Percentiles rank a stretch among this genome's conserved stretches.
phyloP scores from a whole-genome alignment of 768 basidiomycete species.

The Nevesoporus exiguus region DNA sequence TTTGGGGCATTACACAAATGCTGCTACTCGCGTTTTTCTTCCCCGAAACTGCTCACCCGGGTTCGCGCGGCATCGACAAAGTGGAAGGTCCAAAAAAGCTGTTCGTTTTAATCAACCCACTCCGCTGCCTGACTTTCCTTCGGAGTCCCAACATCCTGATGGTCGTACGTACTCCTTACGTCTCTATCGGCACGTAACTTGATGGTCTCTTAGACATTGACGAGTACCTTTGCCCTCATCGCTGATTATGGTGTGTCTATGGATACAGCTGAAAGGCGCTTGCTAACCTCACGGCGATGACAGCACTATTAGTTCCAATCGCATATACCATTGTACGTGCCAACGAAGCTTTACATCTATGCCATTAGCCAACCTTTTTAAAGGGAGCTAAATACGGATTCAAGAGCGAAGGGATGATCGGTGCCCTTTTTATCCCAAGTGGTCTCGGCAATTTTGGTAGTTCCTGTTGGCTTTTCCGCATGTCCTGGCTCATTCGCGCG shows the following conservation, averaged over 20 bases:
- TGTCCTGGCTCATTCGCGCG: not conserved
- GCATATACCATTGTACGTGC: conserved; percentile 60
- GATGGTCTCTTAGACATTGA: conserved; percentile 37
- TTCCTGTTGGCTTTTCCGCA: not conserved
- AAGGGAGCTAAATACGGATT: conserved; percentile 47
- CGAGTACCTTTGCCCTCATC: conserved; percentile 28
- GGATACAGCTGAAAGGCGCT: not conserved
- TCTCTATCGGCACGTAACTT: not conserved
- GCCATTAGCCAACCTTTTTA: not conserved
- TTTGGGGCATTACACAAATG: conserved; percentile 39
- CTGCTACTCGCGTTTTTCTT: conserved; percentile 42
- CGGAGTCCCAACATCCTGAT: conserved; percentile 57
- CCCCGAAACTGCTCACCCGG: conserved; percentile 70
- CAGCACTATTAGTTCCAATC: conserved; percentile 53
- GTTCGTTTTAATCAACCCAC: conserved; percentile 56
- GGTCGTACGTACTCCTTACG: conserved; percentile 39
- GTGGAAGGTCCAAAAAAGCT: conserved; percentile 16
- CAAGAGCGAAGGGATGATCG: conserved; percentile 20
- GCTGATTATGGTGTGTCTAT: conserved; percentile 36
- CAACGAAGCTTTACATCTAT: not conserved
- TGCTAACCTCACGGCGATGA: not conserved
- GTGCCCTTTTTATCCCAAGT: conserved; percentile 24
- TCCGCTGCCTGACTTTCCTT: conserved; percentile 47
- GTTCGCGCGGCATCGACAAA: conserved; percentile 52
- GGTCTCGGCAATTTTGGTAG: conserved; percentile 27